phyloP scores from a whole-genome alignment of 305 asterid genomes.

The Ilex paraguariensis region DNA sequence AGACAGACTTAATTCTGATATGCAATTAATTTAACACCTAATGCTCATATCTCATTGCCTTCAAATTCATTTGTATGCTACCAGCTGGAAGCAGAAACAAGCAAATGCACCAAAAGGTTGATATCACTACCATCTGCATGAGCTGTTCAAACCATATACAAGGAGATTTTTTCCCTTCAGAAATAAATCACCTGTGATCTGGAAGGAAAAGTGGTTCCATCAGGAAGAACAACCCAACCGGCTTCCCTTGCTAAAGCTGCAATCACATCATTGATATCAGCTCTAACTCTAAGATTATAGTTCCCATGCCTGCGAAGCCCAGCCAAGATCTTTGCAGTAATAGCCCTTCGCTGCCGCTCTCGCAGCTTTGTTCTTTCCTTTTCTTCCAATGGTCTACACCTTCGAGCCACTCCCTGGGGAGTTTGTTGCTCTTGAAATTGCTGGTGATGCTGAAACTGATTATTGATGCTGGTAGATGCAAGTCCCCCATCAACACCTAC shows the following conservation, averaged over 20 bases:
- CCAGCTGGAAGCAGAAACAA: too few relatives aligned
- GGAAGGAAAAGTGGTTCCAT: conserved; percentile 95
- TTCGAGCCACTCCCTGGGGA: conserved; percentile 69
- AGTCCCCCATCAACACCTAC: conserved; percentile 56
- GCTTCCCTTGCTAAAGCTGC: conserved; percentile 99
- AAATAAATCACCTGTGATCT: conserved; percentile 59
- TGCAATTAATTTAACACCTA: too few relatives aligned
- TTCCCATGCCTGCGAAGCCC: conserved; percentile 98
- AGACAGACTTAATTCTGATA: too few relatives aligned
- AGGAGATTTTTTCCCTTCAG: not conserved
- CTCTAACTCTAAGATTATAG: conserved; percentile 97
- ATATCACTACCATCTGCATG: too few relatives aligned
- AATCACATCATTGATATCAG: conserved; percentile 96
- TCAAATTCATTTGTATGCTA: too few relatives aligned
- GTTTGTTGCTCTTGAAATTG: conserved; percentile 72
- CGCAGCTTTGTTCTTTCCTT: conserved; percentile 97
- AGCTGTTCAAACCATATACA: too few relatives aligned
- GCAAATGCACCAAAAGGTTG: too few relatives aligned
- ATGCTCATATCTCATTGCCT: too few relatives aligned
- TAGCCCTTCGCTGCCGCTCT: conserved; percentile 94
- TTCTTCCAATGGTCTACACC: conserved; percentile 96
- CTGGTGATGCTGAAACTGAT: conserved; percentile 50
- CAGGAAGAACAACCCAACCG: conserved; percentile 99
- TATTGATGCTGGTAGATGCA: conserved; percentile 43
- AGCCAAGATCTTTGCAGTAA: conserved; percentile 95